Evolutionary conservation across 2,329 filamentous ascomycete species (phyloP), one percentile per base, ranked within the genome.

Genomic region (Talaromyces pinophilus): DNA sequence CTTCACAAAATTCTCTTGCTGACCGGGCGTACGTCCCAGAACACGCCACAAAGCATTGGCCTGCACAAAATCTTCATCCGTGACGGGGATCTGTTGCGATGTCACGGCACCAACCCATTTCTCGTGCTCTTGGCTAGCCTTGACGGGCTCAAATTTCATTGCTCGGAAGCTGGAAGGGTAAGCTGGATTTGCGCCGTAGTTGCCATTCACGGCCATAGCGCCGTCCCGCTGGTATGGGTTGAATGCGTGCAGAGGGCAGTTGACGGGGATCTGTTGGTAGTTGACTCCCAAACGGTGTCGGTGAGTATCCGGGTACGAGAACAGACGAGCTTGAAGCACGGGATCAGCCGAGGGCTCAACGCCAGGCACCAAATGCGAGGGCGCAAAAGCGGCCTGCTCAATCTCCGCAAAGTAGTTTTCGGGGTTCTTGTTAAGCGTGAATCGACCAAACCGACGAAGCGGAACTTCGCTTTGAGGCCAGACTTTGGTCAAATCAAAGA

Each of bases 201-300:
- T 90, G 73, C 87, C 82, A 66, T 85, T 82, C 71, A 87, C 86
- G 1, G 88, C 85, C 89, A 92, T 92, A 67, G 76, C 74, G 17
- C 91, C 91, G 72, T 92, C 90, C 68, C 90, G 87, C 76, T 92
- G 89, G 82, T 88, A 91, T 69, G 90, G 83, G 82, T 86, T 83
- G 78, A 81, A 81, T 81, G 79, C 73, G 81, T 77, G 80, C 69
- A 82, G 67, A 64, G 86, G 83, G 62, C 81, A 81, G 78, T 89
- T 89, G 71, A 87, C 84, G 25, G 87, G 87, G 63, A 89, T 84
- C 73, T 89, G 86, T 70, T 88, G 84, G 76, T 88, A 89, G 79
- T 90, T 90, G 61, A 82, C 81, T 40, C 87, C 87, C 2, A 89
- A 78, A 54, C 88, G 86, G 77, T 90, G 85, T 44, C 86, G 84